Percentiles rank a stretch among this genome's conserved stretches.
Conservation (phyloP, 257 asterid genomes). For the Verbascum thapsus region DNA sequence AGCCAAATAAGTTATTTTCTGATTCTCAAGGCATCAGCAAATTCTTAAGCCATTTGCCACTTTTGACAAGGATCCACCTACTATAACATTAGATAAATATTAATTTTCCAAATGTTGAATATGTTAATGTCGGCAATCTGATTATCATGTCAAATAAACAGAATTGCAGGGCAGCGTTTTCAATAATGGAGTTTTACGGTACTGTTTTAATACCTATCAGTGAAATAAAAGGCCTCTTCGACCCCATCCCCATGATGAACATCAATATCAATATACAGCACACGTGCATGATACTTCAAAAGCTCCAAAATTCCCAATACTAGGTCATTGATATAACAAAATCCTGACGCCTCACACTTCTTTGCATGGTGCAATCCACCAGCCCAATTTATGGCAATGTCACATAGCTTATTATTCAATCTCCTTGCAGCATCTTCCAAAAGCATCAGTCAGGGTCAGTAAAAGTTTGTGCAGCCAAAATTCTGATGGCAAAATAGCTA, state of each 20-base stretch:
- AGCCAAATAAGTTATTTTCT: too few species aligned
- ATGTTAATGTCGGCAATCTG: too few species aligned
- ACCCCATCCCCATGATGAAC: slow-evolving; percentile 99
- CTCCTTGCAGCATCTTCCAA: slow-evolving; percentile 93
- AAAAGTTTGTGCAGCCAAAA: slow-evolving; percentile 21
- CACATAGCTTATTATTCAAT: slow-evolving; percentile 85
- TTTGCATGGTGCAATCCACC: slow-evolving; percentile 99
- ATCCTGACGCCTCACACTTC: slow-evolving; percentile 99
- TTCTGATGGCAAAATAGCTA: slow-evolving; percentile 25
- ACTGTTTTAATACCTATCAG: slow-evolving; percentile 68
- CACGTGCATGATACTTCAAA: slow-evolving; percentile 92
- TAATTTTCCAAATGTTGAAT: too few species aligned
- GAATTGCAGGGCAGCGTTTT: too few species aligned
- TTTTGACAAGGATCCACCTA: background rate
- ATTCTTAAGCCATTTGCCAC: background rate
- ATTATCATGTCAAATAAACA: too few species aligned
- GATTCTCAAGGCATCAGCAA: too few species aligned
- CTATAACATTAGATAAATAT: too few species aligned
- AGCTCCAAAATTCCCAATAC: slow-evolving; percentile 98
- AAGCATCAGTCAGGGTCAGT: slow-evolving; percentile 28
- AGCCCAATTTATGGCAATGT: slow-evolving; percentile 98
- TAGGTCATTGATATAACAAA: slow-evolving; percentile 94
- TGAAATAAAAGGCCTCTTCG: slow-evolving; percentile 97
- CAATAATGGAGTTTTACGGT: too few species aligned
- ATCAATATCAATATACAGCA: slow-evolving; percentile 94